Base-by-base conservation (phyloP, 306 rosid species). In the Ziziphus jujuba region DNA sequence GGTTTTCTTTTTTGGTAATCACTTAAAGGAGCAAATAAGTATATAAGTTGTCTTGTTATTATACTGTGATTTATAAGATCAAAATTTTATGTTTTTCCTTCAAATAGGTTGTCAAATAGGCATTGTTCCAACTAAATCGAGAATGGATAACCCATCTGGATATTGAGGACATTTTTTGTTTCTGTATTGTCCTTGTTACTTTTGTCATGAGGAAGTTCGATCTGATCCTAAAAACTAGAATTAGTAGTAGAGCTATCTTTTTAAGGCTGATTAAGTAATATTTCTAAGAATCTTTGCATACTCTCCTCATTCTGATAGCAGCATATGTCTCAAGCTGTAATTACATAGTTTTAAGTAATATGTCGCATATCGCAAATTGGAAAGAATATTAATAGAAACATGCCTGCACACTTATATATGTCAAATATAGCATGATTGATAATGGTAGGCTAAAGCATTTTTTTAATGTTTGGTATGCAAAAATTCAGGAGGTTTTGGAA, bases 401-500 rank as follows among this genome's bases (percentile, higher is more conserved):
- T 50, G 45, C 45, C 33, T 28, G 33, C 33, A 28, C 33, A 35
- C 35, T 1, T 9, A 3, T 35, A 9, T 61, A 15, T n/a, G 3
- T 40, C 9, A 8, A 40, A 40, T 40, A 10, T 40, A 1, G 45
- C 45, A 40, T 40, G 45, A 10, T 40, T 40, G 11, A 7, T 40
- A 40, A 11, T n/a, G 50, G 1, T 2, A 35, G 6, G 9, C 49
- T 38, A 33, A 33, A 8, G 24, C 34, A n/a, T 22, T 12, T 10
- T 16, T 33, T 10, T 47, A 52, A 20, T 6, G 12, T 16, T 61
- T 8, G 15, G 23, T 13, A 45, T 73, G 59, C 25, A 43, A 23
- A 23, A 45, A 59, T 25, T 19, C 80, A 75, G 78, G 86, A 33
- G 86, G 86, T 8, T 78, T 82, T 52, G 86, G 86, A 11, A 77